Evolutionary conservation across 495 filamentous ascomycete genomes (phyloP).

Genomic region (Xylaria cubensis): DNA sequence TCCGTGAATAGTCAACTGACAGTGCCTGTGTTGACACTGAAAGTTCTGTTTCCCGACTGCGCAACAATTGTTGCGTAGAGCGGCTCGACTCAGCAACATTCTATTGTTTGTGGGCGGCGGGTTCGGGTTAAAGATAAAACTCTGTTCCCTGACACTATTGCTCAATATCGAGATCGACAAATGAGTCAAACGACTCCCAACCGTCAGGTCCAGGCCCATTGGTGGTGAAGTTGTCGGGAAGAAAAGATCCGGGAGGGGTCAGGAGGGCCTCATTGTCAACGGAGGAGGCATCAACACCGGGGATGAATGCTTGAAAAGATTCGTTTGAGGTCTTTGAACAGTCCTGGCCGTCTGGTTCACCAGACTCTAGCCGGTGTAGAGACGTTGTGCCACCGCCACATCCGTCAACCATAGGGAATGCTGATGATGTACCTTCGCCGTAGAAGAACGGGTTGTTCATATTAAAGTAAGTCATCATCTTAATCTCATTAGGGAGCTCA

Average conservation of each 20-base stretch:
- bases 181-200: slow-evolving; percentile 34
- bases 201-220: slow-evolving; percentile 23
- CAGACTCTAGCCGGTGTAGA: background rate
- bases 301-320: slow-evolving; percentile 21
- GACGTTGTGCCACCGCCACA: slow-evolving; percentile 18
- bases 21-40: too few relatives aligned
- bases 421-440: slow-evolving; percentile 22
- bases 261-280: background rate
- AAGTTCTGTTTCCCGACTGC: background rate
- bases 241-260: background rate
- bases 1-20: background rate
- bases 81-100: background rate
- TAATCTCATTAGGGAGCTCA: slow-evolving; percentile 39
- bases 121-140: background rate
- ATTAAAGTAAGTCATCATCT: slow-evolving; percentile 39
- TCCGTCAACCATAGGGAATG: slow-evolving; percentile 27
- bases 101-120: background rate
- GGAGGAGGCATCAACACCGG: slow-evolving; percentile 24
- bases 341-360: background rate
- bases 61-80: background rate
- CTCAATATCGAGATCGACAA: slow-evolving; percentile 38
- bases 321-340: background rate
- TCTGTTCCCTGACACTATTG: slow-evolving; percentile 21
- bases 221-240: slow-evolving; percentile 13
- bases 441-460: slow-evolving; percentile 36